These are phyloP conservation scores for Candida ficus DNA, from an alignment of 805 yeast species.

Conservation along the genomic window DNA sequence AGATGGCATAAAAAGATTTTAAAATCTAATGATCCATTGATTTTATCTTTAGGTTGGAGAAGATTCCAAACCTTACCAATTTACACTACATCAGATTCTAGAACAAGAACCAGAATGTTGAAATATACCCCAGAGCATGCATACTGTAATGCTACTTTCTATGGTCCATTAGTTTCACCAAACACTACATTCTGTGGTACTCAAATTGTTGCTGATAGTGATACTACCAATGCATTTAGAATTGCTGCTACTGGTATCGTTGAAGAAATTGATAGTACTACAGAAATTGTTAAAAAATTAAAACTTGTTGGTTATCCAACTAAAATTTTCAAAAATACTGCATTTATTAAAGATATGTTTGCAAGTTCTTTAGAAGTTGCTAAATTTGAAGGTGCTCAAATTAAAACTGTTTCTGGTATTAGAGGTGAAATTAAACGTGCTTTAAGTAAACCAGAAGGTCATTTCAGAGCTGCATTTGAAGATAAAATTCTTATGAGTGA, in stretches of 20 bases:
- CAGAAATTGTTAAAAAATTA: conserved; percentile 92
- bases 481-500: conserved; percentile 91
- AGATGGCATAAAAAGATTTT: conserved; percentile 98
- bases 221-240: conserved; percentile 86
- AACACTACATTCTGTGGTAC: conserved; percentile 97
- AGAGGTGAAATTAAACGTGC: conserved; percentile 98
- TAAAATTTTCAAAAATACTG: conserved; percentile 92
- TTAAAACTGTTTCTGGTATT: conserved; percentile 94
- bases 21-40: conserved; percentile 92
- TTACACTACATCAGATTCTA: conserved; percentile 93
- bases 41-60: conserved; percentile 95
- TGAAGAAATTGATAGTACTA: conserved; percentile 82
- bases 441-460: conserved; percentile 88
- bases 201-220: conserved; percentile 76
- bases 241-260: conserved; percentile 97
- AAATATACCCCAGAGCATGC: conserved; percentile 98
- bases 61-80: conserved; percentile 95
- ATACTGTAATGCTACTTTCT: conserved; percentile 91
- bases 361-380: conserved; percentile 90
- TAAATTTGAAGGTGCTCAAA: conserved; percentile 95
- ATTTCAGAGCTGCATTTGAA: conserved; percentile 94
- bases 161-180: conserved; percentile 96
- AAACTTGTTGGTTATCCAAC: conserved; percentile 93
- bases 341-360: conserved; percentile 96
- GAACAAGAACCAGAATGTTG: conserved; percentile 96